phyloP scores from a whole-genome alignment of 345 rosid species.

The Aurinia saxatilis region DNA sequence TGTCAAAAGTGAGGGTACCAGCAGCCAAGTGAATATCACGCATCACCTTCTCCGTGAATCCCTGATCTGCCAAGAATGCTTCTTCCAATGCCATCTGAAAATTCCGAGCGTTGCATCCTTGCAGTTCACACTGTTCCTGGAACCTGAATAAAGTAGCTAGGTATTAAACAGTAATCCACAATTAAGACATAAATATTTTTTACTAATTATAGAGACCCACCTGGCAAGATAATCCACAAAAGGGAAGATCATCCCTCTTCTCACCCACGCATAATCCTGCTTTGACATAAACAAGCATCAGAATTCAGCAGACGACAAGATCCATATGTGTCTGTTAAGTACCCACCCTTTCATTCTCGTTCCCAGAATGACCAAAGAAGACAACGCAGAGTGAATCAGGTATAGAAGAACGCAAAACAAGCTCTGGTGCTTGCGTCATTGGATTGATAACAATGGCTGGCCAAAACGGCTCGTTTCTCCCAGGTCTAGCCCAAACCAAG shows the following conservation, averaged over 20 bases:
- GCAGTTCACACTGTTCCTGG: slow-evolving; percentile 68
- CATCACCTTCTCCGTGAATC: slow-evolving; percentile 79
- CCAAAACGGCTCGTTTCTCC: slow-evolving; percentile 73
- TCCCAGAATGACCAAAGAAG: slow-evolving; percentile 89
- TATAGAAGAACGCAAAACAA: slow-evolving; percentile 87
- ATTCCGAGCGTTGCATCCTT: slow-evolving; percentile 44
- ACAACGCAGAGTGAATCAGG: slow-evolving; percentile 93
- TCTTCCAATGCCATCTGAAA: slow-evolving; percentile 87
- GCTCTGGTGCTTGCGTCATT: slow-evolving; percentile 89
- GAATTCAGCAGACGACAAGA: neutral
- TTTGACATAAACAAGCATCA: neutral
- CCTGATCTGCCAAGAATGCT: slow-evolving; percentile 90
- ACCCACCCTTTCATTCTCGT: slow-evolving; percentile 73
- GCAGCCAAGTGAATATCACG: slow-evolving; percentile 82
- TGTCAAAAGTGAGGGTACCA: slow-evolving; percentile 57
- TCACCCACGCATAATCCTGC: slow-evolving; percentile 95
- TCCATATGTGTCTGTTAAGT: no score
- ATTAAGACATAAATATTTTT: slow-evolving; percentile 26
- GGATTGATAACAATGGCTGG: slow-evolving; percentile 96
- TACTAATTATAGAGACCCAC: slow-evolving; percentile 30
- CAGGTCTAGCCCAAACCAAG: slow-evolving; percentile 91
- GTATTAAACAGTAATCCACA: slow-evolving; percentile 3
- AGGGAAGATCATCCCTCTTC: slow-evolving; percentile 82
- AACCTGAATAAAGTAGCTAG: slow-evolving; percentile 44
- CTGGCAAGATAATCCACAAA: slow-evolving; percentile 76